Evolutionary conservation across 768 basidiomycete species (phyloP).

Genomic region (Lactarius psammicola): DNA sequence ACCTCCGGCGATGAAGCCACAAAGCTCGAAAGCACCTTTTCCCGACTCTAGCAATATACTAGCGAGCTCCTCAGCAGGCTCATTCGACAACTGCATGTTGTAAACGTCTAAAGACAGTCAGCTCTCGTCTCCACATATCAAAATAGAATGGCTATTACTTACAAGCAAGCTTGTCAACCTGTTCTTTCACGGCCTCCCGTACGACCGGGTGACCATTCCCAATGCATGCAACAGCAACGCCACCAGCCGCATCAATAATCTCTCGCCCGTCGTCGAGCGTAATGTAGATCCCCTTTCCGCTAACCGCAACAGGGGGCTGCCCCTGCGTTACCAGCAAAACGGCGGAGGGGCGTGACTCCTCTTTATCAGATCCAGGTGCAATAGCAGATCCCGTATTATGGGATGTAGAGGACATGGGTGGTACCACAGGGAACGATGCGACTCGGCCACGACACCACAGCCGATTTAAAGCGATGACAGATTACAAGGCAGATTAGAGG

Average conservation of each 20-base stretch:
- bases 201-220: constrained; percentile 75
- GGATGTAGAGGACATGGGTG: constrained; percentile 1
- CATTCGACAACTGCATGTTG: constrained; percentile 80
- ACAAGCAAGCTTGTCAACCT: constrained; percentile 78
- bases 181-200: constrained; percentile 71
- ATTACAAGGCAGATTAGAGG: background rate
- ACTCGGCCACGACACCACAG: background rate
- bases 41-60: constrained; percentile 60
- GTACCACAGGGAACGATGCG: background rate
- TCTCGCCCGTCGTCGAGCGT: constrained; percentile 65
- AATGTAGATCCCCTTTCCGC: constrained; percentile 68
- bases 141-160: constrained; percentile 34
- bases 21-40: constrained; percentile 69
- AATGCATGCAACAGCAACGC: constrained; percentile 79
- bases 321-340: constrained; percentile 57
- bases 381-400: background rate
- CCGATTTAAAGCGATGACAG: background rate
- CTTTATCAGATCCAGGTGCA: background rate
- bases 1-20: constrained; percentile 78
- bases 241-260: constrained; percentile 79
- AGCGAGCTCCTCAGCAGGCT: constrained; percentile 80
- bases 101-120: constrained; percentile 62
- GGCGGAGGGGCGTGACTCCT: constrained; percentile 23
- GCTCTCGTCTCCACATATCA: background rate
- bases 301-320: constrained; percentile 65